Evolutionary conservation across 371 early-diverging fungal species (phyloP), one percentile per base, ranked within the genome.

Genomic region (Mortierella sp.): DNA sequence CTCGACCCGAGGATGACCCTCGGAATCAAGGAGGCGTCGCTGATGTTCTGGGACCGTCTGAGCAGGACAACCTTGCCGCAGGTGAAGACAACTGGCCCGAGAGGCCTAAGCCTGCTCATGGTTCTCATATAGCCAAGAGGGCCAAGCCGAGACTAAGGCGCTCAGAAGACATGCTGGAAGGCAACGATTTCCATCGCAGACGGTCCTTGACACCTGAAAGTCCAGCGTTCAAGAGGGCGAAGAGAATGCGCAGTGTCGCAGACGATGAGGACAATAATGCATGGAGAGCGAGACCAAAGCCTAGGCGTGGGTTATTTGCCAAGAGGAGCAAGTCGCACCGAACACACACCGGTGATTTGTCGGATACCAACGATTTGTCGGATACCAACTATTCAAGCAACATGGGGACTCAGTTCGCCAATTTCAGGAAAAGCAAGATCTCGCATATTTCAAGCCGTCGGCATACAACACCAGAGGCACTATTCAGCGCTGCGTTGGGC

Each of bases 11-110:
- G 3, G 84, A 84, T 0, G 79, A 81, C 42, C 16, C 54, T 1
- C 72, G 81, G 28, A 84, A 84, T 55, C 60, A 81, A 3, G 84
- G 81, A 0, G 76, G 81, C 4, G 65, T 84, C 8, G 28, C 47
- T 11, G 80, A 84, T 58, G 44, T 34, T 2, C 54, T 80, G 58
- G 52, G 38, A 13, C 4, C 34, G 9, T 68, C 81, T 0, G 68
- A 24, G 68, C 72, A 72, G 4, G 48, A 38, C 4, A 44, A 45
- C n/a, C 47, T 47, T 48, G 48, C 28, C 7, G 11, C 45, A 28
- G 72, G 72, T 28, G 44, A 71, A 11, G 47, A 71, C 48, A 44
- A 19, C 14, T 14, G 47, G 72, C 28, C 1, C 48, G 48, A 71
- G 45, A 47, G 72, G 26, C 72, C 48, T 16, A 26, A 71, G 72